Evolutionary conservation across 2,329 filamentous ascomycete species (phyloP).

Genomic region (Neonectria hederae): DNA sequence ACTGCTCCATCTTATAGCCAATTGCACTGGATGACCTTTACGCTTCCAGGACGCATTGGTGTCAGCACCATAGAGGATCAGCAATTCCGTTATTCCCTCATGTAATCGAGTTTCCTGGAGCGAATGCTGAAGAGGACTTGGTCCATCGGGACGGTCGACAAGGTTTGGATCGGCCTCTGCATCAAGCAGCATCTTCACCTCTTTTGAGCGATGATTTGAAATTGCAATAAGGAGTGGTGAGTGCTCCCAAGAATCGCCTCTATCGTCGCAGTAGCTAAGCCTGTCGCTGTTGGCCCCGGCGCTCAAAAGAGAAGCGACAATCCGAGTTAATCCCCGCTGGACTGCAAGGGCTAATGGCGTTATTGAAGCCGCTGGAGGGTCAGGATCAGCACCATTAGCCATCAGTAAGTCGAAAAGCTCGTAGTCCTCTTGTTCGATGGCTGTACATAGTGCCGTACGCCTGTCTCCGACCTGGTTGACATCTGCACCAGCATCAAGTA

Average conservation of each 20-base stretch:
- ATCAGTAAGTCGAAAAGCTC: not conserved
- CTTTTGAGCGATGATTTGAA: conserved; percentile 27
- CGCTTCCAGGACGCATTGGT: conserved; percentile 20
- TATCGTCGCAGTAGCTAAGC: too few species aligned
- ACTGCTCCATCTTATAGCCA: not conserved
- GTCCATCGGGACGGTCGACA: not conserved
- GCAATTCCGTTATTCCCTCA: not conserved
- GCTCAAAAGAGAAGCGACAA: not conserved
- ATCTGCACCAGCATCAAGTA: conserved; percentile 8
- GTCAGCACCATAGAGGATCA: conserved; percentile 20
- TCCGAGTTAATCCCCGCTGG: rapidly evolving
- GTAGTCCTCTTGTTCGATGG: not conserved
- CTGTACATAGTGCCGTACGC: not conserved
- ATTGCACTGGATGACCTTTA: conserved; percentile 4
- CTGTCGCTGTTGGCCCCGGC: not conserved
- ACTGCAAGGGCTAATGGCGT: not conserved
- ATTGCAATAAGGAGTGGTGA: not conserved
- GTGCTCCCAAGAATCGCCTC: too few species aligned
- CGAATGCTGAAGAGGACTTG: not conserved
- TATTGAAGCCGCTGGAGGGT: not conserved
- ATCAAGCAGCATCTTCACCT: conserved; percentile 43
- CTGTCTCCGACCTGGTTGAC: not conserved
- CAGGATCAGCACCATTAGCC: not conserved
- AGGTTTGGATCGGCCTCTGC: conserved; percentile 42
- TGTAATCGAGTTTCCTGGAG: rapidly evolving